Percentiles rank a stretch among this genome's conserved stretches.
Conservation (phyloP, 345 rosid species). For the Populus euphratica region DNA sequence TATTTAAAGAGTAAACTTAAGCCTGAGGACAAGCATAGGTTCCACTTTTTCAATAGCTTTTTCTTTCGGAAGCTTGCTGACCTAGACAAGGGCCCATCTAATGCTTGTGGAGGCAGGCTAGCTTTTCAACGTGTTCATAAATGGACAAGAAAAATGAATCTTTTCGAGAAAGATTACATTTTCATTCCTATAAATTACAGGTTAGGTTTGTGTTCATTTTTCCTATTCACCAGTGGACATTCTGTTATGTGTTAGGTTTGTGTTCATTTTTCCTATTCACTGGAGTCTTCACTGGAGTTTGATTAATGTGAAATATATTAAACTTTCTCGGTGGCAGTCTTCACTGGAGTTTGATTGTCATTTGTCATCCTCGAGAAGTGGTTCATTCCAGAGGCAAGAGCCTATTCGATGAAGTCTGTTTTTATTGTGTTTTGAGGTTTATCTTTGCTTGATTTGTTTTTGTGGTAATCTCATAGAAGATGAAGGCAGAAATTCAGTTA, state of each 20-base stretch:
- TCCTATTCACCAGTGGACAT: neutral
- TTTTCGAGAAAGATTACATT: slow-evolving; percentile 86
- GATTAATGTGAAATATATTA: slow-evolving; percentile 14
- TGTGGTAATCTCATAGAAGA: slow-evolving; percentile 47
- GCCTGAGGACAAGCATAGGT: slow-evolving; percentile 55
- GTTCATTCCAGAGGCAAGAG: slow-evolving; percentile 48
- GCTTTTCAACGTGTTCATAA: slow-evolving; percentile 90
- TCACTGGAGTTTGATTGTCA: slow-evolving; percentile 96
- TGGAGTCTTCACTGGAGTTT: too few species aligned
- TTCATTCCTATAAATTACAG: slow-evolving; percentile 89
- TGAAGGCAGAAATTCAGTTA: slow-evolving; percentile 39
- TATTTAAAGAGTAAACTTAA: slow-evolving; percentile 69
- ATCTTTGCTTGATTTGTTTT: neutral
- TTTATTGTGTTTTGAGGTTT: slow-evolving; percentile 3
- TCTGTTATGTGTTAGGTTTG: slow-evolving; percentile 1
- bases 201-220: slow-evolving; percentile 20
- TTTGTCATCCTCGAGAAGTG: slow-evolving; percentile 90
- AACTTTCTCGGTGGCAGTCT: slow-evolving; percentile 52
- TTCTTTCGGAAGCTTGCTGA: slow-evolving; percentile 99
- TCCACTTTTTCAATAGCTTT: slow-evolving; percentile 92
- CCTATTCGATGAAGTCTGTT: slow-evolving; percentile 11
- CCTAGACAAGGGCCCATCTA: slow-evolving; percentile 83
- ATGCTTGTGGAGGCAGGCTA: slow-evolving; percentile 79
- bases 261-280: too few species aligned
- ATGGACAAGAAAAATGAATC: slow-evolving; percentile 89